A percentile compares a stretch with the other conserved stretches of the same genome.
Evolutionary conservation across 179 eudicot genomes (phyloP).

Genomic region (Drosera spatulata): DNA sequence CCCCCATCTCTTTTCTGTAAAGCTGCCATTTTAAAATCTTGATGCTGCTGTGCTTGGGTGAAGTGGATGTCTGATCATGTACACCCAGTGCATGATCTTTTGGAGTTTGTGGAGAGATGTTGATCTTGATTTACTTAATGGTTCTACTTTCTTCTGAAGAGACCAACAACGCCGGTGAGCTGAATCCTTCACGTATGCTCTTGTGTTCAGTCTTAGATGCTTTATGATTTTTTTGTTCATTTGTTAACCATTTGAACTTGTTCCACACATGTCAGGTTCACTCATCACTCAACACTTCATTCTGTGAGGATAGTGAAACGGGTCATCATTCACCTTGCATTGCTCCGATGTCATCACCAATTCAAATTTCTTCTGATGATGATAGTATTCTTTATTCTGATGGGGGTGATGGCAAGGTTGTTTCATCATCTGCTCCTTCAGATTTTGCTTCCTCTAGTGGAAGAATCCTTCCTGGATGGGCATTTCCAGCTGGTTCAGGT

Average conservation of each 20-base stretch:
- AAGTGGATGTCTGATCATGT: too few relatives aligned
- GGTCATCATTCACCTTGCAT: constrained; percentile 12
- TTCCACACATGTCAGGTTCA: constrained; percentile 16
- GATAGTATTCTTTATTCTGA: constrained; percentile 40
- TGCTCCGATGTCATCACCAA: constrained; percentile 18
- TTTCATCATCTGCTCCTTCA: constrained; percentile 19
- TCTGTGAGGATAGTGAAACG: constrained; percentile 6
- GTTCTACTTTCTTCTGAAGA: constrained; percentile 5
- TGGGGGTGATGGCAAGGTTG: constrained; percentile 22
- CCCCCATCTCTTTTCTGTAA: too few relatives aligned
- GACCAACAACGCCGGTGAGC: constrained; percentile 5
- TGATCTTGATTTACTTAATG: constrained; percentile 9
- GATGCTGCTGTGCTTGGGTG: too few relatives aligned
- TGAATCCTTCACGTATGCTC: not conserved
- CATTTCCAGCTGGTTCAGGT: constrained; percentile 14
- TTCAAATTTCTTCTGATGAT: constrained; percentile 44
- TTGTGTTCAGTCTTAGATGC: not conserved
- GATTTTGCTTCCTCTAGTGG: constrained; percentile 19
- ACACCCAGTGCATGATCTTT: not conserved
- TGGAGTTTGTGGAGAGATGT: constrained; percentile 14
- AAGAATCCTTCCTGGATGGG: constrained; percentile 28
- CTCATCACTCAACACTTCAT: constrained; percentile 3
- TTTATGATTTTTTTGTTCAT: not conserved
- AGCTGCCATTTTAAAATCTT: too few relatives aligned
- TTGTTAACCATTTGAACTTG: not conserved